Conservation (phyloP, 345 rosid species). For the Capsella bursapastoris region DNA sequence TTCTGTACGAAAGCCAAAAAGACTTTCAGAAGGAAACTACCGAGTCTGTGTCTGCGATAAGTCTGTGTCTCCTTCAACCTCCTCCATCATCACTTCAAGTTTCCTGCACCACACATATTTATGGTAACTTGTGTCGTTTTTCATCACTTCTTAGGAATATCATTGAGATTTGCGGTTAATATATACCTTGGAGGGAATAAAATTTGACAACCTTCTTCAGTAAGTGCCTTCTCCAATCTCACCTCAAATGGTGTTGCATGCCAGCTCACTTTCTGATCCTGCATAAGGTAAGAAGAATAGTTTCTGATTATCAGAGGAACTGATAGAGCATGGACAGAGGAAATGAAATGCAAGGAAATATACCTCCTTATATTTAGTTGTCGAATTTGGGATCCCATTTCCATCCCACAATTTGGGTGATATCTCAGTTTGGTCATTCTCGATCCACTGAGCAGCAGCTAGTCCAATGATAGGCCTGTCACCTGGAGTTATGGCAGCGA, state of each 20-base stretch:
- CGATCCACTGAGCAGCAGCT: slow-evolving; percentile 91
- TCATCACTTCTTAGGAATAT: neutral
- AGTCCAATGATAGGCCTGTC: slow-evolving; percentile 91
- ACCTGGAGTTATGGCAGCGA: slow-evolving; percentile 56
- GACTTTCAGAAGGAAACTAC: slow-evolving; percentile 34
- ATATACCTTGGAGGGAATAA: slow-evolving; percentile 40
- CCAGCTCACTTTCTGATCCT: slow-evolving; percentile 99
- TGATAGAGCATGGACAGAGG: slow-evolving; percentile 7
- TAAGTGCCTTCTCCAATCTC: slow-evolving; percentile 94
- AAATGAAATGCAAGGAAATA: neutral
- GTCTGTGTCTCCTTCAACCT: slow-evolving; percentile 28
- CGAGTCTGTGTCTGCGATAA: slow-evolving; percentile 35
- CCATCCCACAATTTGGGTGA: slow-evolving; percentile 96
- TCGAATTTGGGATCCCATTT: slow-evolving; percentile 97
- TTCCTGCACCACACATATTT: slow-evolving; percentile 35
- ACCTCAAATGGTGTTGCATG: slow-evolving; percentile 98
- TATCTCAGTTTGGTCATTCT: slow-evolving; percentile 53
- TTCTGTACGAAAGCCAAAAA: slow-evolving; percentile 32
- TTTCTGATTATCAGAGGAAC: neutral
- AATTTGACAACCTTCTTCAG: slow-evolving; percentile 49
- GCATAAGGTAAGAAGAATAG: slow-evolving; percentile 35
- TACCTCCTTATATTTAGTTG: slow-evolving; percentile 97
- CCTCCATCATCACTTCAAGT: slow-evolving; percentile 45
- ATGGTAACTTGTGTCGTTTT: neutral
- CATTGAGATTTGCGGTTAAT: neutral